Base-by-base conservation (phyloP, 2,329 filamentous ascomycete genomes). In the Hysterium pulicare region DNA sequence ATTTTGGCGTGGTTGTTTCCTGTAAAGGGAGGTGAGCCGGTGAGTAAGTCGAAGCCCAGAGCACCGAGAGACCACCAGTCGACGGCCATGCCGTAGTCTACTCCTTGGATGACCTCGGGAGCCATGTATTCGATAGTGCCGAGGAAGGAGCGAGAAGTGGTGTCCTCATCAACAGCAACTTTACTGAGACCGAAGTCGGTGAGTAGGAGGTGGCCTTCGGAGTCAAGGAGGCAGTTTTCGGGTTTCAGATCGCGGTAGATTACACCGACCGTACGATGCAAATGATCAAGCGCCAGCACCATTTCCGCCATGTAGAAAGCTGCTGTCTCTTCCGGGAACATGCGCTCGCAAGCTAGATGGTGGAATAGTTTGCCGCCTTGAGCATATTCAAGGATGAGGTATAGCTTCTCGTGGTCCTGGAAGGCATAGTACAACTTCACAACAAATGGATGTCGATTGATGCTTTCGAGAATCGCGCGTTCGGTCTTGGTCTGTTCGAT, bases 261-360 rank as follows among this genome's bases (percentile, higher is more conserved):
- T 38, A 98, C 90, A 13, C 93, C 91, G 17, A 97, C 82, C 49
- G 86, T 90, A 54, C 87, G 83, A 70, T 98, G 93, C 20, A 98
- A 79, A 67, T 98, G 90, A 65, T 91, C 88, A 35, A 98, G 79
- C 22, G 93, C 94, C 19, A 98, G 81, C 4, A 95, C 83, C 83
- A 98, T 94, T 71, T 98, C 90, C 0, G 90, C 94, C 87, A 97
- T 95, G 77, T 98, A 98, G 68, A 97, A 98, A 1, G 90, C 88
- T 0, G 91, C 87, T 2, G 86, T 86, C 13, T 87, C 78, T 69
- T 97, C 91, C 11, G 86, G 78, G 55, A 98, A 97, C 87, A 97
- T 97, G 66, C 89, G 87, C 66, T 97, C 90, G 52, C 89, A 86
- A 45, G 84, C 88, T 20, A 98, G 77, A 60, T 97, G 91, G n/a